phyloP scores from a whole-genome alignment of 2,329 filamentous ascomycete species.

The Paecilomyces formosus region DNA sequence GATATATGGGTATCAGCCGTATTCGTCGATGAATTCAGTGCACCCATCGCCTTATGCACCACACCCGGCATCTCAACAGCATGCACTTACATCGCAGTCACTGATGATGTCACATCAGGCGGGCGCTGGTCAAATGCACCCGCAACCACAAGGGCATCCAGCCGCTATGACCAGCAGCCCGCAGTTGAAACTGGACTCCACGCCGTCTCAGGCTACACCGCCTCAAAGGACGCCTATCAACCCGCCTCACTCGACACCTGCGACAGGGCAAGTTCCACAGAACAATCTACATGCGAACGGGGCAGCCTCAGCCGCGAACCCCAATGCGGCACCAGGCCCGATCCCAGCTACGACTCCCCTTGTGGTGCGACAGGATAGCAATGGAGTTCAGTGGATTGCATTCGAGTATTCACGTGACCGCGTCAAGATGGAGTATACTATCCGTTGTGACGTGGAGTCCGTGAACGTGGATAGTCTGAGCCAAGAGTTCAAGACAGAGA shows the following conservation, averaged over 20 bases:
- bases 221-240: slow-evolving; percentile 29
- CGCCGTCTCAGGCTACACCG: slow-evolving; percentile 28
- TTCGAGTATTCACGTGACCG: slow-evolving; percentile 96
- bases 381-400: slow-evolving; percentile 97
- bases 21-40: slow-evolving; percentile 45
- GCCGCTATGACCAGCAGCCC: slow-evolving; percentile 60
- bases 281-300: slow-evolving; percentile 26
- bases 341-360: slow-evolving; percentile 94
- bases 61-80: slow-evolving; percentile 47
- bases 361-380: slow-evolving; percentile 88
- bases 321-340: slow-evolving; percentile 87
- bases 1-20: slow-evolving; percentile 68
- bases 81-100: slow-evolving; percentile 49
- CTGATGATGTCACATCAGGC: slow-evolving; percentile 45
- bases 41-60: slow-evolving; percentile 52
- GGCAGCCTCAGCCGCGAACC: slow-evolving; percentile 58
- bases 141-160: slow-evolving; percentile 33
- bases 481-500: slow-evolving; percentile 91
- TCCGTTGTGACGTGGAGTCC: slow-evolving; percentile 94
- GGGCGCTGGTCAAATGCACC: slow-evolving; percentile 34
- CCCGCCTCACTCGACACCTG: slow-evolving; percentile 38
- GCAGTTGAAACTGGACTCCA: slow-evolving; percentile 40
- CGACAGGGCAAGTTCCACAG: slow-evolving; percentile 41
- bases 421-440: slow-evolving; percentile 99
- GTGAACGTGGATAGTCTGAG: slow-evolving; percentile 82